phyloP scores from a whole-genome alignment of 1,139 yeast species.

The Hyphopichia burtonii region DNA sequence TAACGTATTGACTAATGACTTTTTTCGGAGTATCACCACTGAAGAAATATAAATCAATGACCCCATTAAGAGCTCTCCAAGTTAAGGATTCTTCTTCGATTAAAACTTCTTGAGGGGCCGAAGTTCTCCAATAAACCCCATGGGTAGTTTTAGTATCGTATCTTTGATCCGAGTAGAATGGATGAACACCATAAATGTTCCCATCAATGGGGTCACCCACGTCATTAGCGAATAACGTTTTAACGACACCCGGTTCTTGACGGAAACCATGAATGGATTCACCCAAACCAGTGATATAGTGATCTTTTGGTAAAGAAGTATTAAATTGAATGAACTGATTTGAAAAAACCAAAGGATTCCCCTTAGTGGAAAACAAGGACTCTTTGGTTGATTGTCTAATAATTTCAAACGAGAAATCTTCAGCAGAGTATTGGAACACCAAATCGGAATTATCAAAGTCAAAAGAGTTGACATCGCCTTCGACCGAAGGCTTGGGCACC shows the following conservation, averaged over 20 bases:
- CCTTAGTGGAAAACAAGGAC: slow-evolving; percentile 25
- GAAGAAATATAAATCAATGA: slow-evolving; percentile 30
- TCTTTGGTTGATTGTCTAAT: slow-evolving; percentile 23
- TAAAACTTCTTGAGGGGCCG: slow-evolving; percentile 20
- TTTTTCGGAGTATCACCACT: slow-evolving; percentile 30
- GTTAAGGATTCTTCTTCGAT: slow-evolving; percentile 20
- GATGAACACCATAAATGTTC: slow-evolving; percentile 24
- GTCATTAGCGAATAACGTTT: slow-evolving; percentile 21
- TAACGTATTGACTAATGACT: slow-evolving; percentile 25
- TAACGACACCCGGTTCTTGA: slow-evolving; percentile 26
- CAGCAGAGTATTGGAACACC: slow-evolving; percentile 17
- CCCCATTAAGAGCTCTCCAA: slow-evolving; percentile 29
- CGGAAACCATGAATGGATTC: slow-evolving; percentile 29
- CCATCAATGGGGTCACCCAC: slow-evolving; percentile 22
- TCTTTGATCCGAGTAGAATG: slow-evolving; percentile 21
- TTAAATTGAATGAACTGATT: slow-evolving; percentile 31
- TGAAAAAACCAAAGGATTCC: slow-evolving; percentile 28
- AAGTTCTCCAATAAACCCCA: slow-evolving; percentile 23
- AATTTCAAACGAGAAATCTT: slow-evolving; percentile 26
- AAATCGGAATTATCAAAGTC: slow-evolving; percentile 16
- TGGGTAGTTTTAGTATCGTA: slow-evolving; percentile 18
- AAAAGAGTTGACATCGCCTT: slow-evolving; percentile 8
- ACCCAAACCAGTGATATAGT: slow-evolving; percentile 28
- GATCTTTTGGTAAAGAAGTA: slow-evolving; percentile 24
- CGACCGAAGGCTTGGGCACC: slow-evolving; percentile 19